Evolutionary conservation across 1,139 yeast species (phyloP), one percentile per base, ranked within the genome.

Genomic region (Pichia sp.): DNA sequence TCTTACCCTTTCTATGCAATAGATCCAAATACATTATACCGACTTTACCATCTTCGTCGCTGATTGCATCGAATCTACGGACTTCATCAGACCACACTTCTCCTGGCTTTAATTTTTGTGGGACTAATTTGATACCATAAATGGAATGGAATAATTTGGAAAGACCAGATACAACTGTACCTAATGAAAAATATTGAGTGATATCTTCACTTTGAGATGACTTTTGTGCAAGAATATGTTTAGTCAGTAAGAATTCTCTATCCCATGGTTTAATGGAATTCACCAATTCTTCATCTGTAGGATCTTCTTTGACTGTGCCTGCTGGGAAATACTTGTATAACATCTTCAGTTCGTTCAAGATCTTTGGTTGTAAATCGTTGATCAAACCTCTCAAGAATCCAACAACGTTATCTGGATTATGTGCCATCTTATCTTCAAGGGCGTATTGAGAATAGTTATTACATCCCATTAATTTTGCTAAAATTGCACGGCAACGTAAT

Each of bases 1-100:
- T 73, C 61, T 85, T 85, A 22, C 85, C 84, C 0, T 66, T 68
- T 44, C 90, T 69, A 58, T 77, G 79, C 56, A 82, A 81, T 38
- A 85, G 62, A 59, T 85, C 93, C 57, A 87, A 77, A 60, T 85
- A 85, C 33, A 85, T 79, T 17, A 80, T 73, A 12, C 90, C 90
- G 40, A 82, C 71, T 11, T 72, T 54, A 0, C 82, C 83, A 40
- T 82, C 85, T 1, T 66, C 63, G 47, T 81, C 85, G 40, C 81
- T 73, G 17, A 79, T 71, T 9, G 89, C 96, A 52, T 85, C 80
- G 31, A 94, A 68, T 54, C 90, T 83, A 43, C 97, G 75, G 2
- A 93, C 98, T 54, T 87, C 94, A n/a, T 77, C 72, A 18, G 85
- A 82, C 98, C 99, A 94, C 0, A 90, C 85, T 63, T 93, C 99